Percentiles rank a stretch among this genome's conserved stretches.
Conservation (phyloP, 1,284 basidiomycete genomes). For the Apiotrichum laibachii region DNA sequence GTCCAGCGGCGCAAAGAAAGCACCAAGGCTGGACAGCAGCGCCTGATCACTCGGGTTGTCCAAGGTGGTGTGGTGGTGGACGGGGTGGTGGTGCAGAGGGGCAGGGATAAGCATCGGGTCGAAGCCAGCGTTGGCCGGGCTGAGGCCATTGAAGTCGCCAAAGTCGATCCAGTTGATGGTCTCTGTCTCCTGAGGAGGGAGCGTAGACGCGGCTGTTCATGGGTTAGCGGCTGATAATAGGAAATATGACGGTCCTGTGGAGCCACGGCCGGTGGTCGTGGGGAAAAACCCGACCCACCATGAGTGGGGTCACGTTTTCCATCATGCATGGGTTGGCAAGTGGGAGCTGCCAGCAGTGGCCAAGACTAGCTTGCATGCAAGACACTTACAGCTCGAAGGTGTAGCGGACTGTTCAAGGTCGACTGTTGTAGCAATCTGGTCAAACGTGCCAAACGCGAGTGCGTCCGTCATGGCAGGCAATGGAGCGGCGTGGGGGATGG, state of each 20-base stretch:
- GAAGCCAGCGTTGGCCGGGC: background rate
- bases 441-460: constrained; percentile 5
- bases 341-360: no score
- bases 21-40: background rate
- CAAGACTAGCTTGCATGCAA: no score
- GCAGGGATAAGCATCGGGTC: background rate
- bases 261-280: background rate
- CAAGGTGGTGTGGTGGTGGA: background rate
- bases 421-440: background rate
- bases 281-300: background rate
- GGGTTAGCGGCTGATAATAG: background rate
- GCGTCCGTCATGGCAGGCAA: constrained; percentile 5
- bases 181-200: constrained; percentile 1
- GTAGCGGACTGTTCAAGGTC: constrained; percentile 2
- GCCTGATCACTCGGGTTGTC: constrained; percentile 1
- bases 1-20: background rate
- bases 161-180: constrained; percentile 7
- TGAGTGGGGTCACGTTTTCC: background rate
- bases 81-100: background rate
- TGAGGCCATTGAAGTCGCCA: constrained; percentile 2
- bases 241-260: no score
- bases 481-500: background rate
- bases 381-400: constrained; percentile 2
- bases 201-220: background rate
- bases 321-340: no score